phyloP scores from a whole-genome alignment of 208 protist genomes.

The Acanthamoeba polyphaga region DNA sequence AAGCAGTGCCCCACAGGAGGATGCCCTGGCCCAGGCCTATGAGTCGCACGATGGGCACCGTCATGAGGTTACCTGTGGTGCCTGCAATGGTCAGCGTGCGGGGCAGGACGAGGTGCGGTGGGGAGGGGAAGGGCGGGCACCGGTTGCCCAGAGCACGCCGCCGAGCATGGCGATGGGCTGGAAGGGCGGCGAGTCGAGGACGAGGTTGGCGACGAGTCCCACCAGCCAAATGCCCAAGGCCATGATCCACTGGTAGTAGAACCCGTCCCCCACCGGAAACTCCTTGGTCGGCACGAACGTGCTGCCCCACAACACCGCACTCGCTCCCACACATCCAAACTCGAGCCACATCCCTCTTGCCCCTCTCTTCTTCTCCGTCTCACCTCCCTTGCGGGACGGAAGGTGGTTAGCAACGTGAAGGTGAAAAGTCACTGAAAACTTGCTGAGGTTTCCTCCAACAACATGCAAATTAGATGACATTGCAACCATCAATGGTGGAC shows the following conservation, averaged over 20 bases:
- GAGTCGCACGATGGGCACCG: not conserved
- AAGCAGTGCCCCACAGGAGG: not conserved
- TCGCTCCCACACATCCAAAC: not conserved
- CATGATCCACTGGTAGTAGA: constrained; percentile 56
- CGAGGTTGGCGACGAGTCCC: not conserved
- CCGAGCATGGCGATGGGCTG: constrained; percentile 35
- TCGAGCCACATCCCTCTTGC: not conserved
- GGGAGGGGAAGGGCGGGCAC: not conserved
- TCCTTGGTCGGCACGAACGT: constrained; percentile 24
- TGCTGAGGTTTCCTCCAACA: too few relatives aligned
- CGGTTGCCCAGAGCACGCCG: not conserved
- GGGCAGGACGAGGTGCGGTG: too few relatives aligned
- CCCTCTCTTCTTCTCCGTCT: too few relatives aligned
- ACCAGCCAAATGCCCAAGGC: constrained; percentile 22
- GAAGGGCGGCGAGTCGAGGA: not conserved
- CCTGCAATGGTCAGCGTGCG: not conserved
- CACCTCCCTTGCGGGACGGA: too few relatives aligned
- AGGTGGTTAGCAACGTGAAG: too few relatives aligned
- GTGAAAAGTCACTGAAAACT: too few relatives aligned
- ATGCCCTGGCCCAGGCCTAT: not conserved
- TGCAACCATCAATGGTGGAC: too few relatives aligned
- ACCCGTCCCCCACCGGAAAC: constrained; percentile 23
- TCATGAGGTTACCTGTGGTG: constrained; percentile 20
- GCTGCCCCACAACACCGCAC: constrained; percentile 52
- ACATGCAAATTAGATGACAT: too few relatives aligned